Evolutionary conservation across 805 yeast species (phyloP).

Genomic region (Yamadazyma ubonensis): DNA sequence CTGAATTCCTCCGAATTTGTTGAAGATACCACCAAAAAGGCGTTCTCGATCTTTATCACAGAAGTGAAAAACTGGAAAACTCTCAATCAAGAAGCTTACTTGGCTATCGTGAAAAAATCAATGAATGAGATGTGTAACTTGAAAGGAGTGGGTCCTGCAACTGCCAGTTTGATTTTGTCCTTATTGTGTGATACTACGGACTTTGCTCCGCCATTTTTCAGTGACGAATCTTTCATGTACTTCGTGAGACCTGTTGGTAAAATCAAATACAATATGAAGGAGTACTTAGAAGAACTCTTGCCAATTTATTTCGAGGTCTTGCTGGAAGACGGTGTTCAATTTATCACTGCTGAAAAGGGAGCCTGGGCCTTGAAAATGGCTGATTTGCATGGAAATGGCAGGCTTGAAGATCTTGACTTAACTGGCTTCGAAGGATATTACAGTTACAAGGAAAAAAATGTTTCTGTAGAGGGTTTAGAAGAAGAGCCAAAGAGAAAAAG

Average conservation of each 20-base stretch:
- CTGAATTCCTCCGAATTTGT: constrained; percentile 35
- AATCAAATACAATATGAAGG: constrained; percentile 43
- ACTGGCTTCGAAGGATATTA: not conserved
- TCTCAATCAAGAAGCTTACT: constrained; percentile 15
- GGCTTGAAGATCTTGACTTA: constrained; percentile 21
- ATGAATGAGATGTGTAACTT: constrained; percentile 34
- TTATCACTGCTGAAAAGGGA: constrained; percentile 29
- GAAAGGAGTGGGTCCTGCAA: constrained; percentile 52
- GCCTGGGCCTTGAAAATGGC: constrained; percentile 39
- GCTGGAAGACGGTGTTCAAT: constrained; percentile 4
- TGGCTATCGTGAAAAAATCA: constrained; percentile 20
- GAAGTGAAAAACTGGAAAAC: not conserved
- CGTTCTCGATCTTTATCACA: constrained; percentile 17
- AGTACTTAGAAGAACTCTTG: constrained; percentile 38
- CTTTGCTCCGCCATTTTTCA: constrained; percentile 43
- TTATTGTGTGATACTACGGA: constrained; percentile 21
- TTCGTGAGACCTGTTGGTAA: constrained; percentile 28
- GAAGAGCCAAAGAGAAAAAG: constrained; percentile 1
- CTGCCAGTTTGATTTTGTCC: constrained; percentile 45
- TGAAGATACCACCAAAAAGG: constrained; percentile 28
- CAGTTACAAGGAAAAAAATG: not conserved
- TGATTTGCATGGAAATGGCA: constrained; percentile 23
- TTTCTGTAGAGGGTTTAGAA: not conserved
- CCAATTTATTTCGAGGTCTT: constrained; percentile 17
- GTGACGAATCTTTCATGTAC: constrained; percentile 47